Conservation (phyloP, 1,284 basidiomycete genomes). For the Microstroma glucosiphilum region DNA sequence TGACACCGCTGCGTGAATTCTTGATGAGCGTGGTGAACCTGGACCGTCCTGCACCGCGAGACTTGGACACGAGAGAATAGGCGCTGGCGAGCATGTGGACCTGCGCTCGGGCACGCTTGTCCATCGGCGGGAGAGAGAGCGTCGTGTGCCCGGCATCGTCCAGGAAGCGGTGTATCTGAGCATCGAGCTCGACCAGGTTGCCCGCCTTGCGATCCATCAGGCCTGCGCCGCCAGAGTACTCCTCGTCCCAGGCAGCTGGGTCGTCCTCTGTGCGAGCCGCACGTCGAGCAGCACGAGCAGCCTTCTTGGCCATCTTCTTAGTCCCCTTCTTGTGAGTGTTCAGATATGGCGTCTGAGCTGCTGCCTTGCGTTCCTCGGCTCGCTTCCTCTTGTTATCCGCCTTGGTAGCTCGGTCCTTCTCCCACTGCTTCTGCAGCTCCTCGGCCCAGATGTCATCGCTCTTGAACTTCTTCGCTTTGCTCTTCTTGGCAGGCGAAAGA, state of each 20-base stretch:
- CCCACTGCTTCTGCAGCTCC: slow-evolving; percentile 68
- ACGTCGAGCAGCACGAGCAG: slow-evolving; percentile 17
- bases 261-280: slow-evolving; percentile 16
- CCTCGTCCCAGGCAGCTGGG: slow-evolving; percentile 10
- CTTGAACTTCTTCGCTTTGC: slow-evolving; percentile 55
- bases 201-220: slow-evolving; percentile 11
- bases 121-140: slow-evolving; percentile 45
- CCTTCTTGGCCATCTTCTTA: slow-evolving; percentile 31
- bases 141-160: slow-evolving; percentile 28
- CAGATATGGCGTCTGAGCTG: slow-evolving; percentile 55
- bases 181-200: slow-evolving; percentile 36
- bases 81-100: slow-evolving; percentile 46
- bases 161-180: slow-evolving; percentile 39
- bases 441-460: slow-evolving; percentile 59
- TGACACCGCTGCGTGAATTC: slow-evolving; percentile 25
- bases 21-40: slow-evolving; percentile 47
- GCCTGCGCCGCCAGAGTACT: background rate
- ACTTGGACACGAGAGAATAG: slow-evolving; percentile 37
- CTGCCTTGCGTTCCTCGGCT: slow-evolving; percentile 55
- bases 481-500: slow-evolving; percentile 24
- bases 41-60: slow-evolving; percentile 31
- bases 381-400: slow-evolving; percentile 67
- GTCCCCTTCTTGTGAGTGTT: slow-evolving; percentile 33
- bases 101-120: slow-evolving; percentile 44
- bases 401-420: slow-evolving; percentile 72